A percentile compares a stretch with the other conserved stretches of the same genome.
These are phyloP conservation scores for Solioccasus polychromus DNA, from an alignment of 768 basidiomycete species.

Conservation along the genomic window DNA sequence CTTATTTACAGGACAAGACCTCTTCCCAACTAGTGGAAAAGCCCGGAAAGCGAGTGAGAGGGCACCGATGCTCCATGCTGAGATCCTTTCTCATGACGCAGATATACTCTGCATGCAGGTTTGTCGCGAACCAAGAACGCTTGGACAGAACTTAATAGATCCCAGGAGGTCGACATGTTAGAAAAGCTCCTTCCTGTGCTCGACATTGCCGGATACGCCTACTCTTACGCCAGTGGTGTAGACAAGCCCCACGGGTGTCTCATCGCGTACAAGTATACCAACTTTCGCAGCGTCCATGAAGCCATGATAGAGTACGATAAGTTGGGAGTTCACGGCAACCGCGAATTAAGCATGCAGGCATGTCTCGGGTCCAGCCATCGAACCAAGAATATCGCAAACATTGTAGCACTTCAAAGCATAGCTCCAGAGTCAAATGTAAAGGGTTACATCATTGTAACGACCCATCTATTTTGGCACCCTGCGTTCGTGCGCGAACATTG, in stretches of 20 bases:
- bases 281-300: constrained; percentile 47
- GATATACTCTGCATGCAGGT: constrained; percentile 90
- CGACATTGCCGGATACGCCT: constrained; percentile 58
- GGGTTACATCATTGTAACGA: constrained; percentile 80
- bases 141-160: neutral
- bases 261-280: constrained; percentile 61
- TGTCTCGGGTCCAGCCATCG: constrained; percentile 58
- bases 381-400: constrained; percentile 78
- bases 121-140: constrained; percentile 11
- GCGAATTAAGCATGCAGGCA: constrained; percentile 26
- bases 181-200: constrained; percentile 69
- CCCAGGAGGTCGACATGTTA: constrained; percentile 84
- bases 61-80: constrained; percentile 71
- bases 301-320: constrained; percentile 68
- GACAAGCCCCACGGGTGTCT: constrained; percentile 85
- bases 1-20: constrained; percentile 56
- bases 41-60: constrained; percentile 76
- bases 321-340: constrained; percentile 45
- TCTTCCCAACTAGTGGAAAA: constrained; percentile 77
- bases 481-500: constrained; percentile 42
- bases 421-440: constrained; percentile 29
- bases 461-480: constrained; percentile 96
- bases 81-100: constrained; percentile 68
- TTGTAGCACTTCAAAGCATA: constrained; percentile 61
- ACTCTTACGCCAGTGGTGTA: constrained; percentile 66